phyloP scores from a whole-genome alignment of 1,284 basidiomycete genomes.

The Heterobasidion annosum region DNA sequence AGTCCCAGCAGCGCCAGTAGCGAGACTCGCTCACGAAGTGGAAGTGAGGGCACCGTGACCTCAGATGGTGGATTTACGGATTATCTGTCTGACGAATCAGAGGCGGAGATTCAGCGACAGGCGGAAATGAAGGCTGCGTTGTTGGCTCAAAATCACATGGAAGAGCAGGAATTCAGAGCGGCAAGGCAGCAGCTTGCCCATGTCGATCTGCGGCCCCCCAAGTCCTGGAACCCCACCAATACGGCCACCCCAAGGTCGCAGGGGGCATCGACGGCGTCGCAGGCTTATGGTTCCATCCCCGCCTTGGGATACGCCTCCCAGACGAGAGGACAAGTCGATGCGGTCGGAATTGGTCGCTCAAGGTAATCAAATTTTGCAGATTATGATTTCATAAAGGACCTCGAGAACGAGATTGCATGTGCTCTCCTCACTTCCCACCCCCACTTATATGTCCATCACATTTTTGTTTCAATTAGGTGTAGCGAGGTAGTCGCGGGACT shows the following conservation, averaged over 20 bases:
- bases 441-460: background rate
- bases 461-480: background rate
- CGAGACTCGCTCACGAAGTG: conserved; percentile 18
- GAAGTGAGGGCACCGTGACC: conserved; percentile 61
- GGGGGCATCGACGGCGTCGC: conserved; percentile 5
- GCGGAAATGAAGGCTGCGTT: conserved; percentile 67
- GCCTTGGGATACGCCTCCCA: conserved; percentile 7
- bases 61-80: conserved; percentile 79
- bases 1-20: conserved; percentile 43
- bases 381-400: background rate
- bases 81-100: conserved; percentile 77
- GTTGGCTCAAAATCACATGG: conserved; percentile 66
- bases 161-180: conserved; percentile 71
- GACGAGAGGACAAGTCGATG: conserved; percentile 13
- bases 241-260: conserved; percentile 18
- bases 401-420: background rate
- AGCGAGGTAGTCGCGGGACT: background rate
- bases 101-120: conserved; percentile 73
- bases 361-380: conserved; percentile 4
- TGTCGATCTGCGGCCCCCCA: conserved; percentile 66
- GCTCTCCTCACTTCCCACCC: background rate
- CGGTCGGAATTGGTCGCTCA: conserved; percentile 9
- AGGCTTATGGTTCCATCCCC: conserved; percentile 10
- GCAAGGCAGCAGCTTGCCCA: conserved; percentile 66
- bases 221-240: conserved; percentile 43